These are phyloP conservation scores for Schoenoplectus tabernaemontani DNA, from an alignment of 202 grass and related monocot genomes.

Conservation along the genomic window DNA sequence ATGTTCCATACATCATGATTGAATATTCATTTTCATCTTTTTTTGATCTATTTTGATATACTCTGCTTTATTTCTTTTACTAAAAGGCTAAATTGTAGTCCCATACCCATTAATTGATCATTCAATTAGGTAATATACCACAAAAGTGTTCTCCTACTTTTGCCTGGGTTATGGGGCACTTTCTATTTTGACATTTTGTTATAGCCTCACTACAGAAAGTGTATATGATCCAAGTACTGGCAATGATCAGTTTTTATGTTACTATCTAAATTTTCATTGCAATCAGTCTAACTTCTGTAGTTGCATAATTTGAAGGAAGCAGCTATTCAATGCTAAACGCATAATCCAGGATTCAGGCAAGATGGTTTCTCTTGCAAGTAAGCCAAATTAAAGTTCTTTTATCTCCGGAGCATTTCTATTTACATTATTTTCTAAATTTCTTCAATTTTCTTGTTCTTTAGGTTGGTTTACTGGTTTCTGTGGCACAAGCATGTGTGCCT, in stretches of 20 bases:
- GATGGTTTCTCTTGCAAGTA: slow-evolving; percentile 48
- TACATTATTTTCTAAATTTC: neutral
- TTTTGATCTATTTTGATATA: neutral
- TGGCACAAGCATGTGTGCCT: slow-evolving; percentile 26
- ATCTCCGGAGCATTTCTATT: neutral
- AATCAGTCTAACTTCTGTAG: neutral
- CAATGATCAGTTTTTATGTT: neutral
- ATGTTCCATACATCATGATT: neutral
- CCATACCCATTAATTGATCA: neutral
- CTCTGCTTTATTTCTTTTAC: neutral
- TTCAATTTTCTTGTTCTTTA: slow-evolving; percentile 15
- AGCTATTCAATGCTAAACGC: neutral
- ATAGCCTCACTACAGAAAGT: neutral
- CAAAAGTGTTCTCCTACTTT: neutral
- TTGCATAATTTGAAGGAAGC: slow-evolving; percentile 6
- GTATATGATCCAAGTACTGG: neutral
- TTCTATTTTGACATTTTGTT: neutral
- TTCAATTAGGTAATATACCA: neutral
- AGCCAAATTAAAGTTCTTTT: neutral
- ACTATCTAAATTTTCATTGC: neutral
- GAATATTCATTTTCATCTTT: neutral
- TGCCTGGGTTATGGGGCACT: neutral
- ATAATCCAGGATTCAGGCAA: neutral
- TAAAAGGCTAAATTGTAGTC: neutral
- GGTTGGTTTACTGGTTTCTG: slow-evolving; percentile 38